These are phyloP conservation scores for Cladophialophora exuberans DNA, from an alignment of 2,329 filamentous ascomycete genomes.

Conservation along the genomic window DNA sequence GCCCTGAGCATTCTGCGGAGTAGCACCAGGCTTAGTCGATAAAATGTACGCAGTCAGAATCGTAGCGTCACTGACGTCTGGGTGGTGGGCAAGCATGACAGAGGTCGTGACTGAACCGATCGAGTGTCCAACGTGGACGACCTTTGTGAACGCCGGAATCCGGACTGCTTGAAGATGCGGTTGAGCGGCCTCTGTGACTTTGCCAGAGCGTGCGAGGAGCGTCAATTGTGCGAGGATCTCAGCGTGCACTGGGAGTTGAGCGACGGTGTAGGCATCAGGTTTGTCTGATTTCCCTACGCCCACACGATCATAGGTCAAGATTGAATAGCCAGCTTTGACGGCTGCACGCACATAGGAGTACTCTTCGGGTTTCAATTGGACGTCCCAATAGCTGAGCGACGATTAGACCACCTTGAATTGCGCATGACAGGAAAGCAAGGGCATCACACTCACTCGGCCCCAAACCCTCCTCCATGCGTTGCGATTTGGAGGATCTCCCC, in stretches of 20 bases:
- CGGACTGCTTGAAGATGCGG: conserved; percentile 36
- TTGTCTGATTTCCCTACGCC: conserved; percentile 41
- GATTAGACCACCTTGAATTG: neutral
- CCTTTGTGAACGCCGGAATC: conserved; percentile 18
- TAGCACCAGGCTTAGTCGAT: neutral
- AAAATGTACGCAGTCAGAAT: neutral
- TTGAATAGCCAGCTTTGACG: conserved; percentile 42
- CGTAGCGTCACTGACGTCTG: neutral
- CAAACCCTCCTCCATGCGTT: conserved; percentile 23
- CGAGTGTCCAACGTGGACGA: conserved; percentile 41
- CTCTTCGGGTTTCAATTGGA: conserved; percentile 39
- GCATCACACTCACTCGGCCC: neutral
- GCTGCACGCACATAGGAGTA: conserved; percentile 43
- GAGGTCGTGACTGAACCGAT: conserved; percentile 41
- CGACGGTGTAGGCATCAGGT: conserved; percentile 43
- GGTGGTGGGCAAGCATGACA: conserved; percentile 38
- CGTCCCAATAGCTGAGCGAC: conserved; percentile 31
- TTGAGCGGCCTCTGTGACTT: conserved; percentile 27
- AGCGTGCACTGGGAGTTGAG: conserved; percentile 44
- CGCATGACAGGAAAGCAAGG: neutral
- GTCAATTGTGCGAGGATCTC: conserved; percentile 44
- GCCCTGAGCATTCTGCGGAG: neutral
- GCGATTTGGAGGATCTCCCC: conserved; percentile 26
- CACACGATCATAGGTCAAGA: conserved; percentile 45
- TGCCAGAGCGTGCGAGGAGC: conserved; percentile 40